Conservation (phyloP, 1,284 basidiomycete species). For the Leccinum solheimii region DNA sequence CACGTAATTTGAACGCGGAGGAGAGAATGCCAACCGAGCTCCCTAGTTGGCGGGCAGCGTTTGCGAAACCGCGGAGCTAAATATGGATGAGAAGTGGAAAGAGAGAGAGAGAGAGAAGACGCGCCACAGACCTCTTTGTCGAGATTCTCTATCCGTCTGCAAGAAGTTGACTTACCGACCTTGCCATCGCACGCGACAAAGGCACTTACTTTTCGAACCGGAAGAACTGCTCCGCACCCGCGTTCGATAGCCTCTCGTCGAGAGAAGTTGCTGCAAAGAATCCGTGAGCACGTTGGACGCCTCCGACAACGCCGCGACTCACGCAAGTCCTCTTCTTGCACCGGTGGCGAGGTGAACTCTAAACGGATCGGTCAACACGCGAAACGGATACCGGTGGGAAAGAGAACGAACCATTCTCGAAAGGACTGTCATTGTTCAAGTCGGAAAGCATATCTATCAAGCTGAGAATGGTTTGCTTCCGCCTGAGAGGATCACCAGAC, state of each 20-base stretch:
- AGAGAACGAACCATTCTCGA: constrained; percentile 43
- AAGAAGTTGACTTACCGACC: constrained; percentile 1
- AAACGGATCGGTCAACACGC: constrained; percentile 5
- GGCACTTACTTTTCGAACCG: constrained; percentile 36
- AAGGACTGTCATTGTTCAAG: constrained; percentile 51
- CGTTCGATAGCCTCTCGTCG: constrained; percentile 37
- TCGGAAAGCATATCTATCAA: constrained; percentile 64
- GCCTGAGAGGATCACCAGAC: constrained; percentile 33
- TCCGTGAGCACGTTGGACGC: constrained; percentile 8
- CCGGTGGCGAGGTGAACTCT: constrained; percentile 43
- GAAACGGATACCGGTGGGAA: background rate
- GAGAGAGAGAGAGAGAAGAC: background rate
- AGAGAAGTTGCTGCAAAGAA: constrained; percentile 29
- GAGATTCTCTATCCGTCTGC: constrained; percentile 34
- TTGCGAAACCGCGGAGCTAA: constrained; percentile 37
- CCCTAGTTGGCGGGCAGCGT: constrained; percentile 37
- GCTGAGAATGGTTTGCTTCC: constrained; percentile 64
- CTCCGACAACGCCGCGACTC: constrained; percentile 10
- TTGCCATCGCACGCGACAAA: background rate
- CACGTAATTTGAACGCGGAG: constrained; percentile 36
- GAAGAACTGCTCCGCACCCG: constrained; percentile 35
- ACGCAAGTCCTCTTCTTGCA: constrained; percentile 65
- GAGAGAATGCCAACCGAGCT: constrained; percentile 38
- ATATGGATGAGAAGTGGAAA: constrained; percentile 14
- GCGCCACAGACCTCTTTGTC: constrained; percentile 34